These are phyloP conservation scores for Physcomitrellopsis africana DNA, from an alignment of 225 moss, liverwort and hornwort species.

Conservation along the genomic window DNA sequence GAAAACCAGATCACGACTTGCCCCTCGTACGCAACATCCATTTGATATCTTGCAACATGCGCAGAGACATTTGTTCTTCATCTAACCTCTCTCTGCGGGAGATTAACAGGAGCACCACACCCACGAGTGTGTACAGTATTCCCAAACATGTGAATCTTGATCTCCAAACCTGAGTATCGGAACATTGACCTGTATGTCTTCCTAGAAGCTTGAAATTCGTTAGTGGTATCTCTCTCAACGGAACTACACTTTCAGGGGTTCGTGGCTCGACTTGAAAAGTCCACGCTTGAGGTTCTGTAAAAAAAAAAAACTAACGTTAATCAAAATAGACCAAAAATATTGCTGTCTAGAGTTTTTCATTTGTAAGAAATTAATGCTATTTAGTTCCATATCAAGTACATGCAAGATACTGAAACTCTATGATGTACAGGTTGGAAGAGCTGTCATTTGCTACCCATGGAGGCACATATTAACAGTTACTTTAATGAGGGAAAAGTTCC, in stretches of 20 bases:
- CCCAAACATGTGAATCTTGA: constrained; percentile 50
- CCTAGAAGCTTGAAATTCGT: constrained; percentile 44
- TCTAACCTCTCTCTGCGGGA: constrained; percentile 41
- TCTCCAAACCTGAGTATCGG: constrained; percentile 46
- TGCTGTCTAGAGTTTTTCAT: not conserved
- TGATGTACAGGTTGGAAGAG: not conserved
- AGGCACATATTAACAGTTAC: not conserved
- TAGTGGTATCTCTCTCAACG: constrained; percentile 37
- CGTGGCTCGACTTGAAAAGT: constrained; percentile 41
- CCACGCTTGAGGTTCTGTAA: constrained; percentile 53
- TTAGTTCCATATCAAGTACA: not conserved
- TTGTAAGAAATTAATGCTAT: not conserved
- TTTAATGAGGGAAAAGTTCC: not conserved
- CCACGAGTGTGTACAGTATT: constrained; percentile 43
- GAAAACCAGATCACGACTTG: constrained; percentile 28
- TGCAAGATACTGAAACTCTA: not conserved
- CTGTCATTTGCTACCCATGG: not conserved
- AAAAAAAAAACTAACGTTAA: not conserved
- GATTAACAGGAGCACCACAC: constrained; percentile 44
- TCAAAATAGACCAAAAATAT: constrained; percentile 9
- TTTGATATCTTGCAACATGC: constrained; percentile 29
- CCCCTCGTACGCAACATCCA: constrained; percentile 50
- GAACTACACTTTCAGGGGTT: not conserved
- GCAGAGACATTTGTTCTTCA: constrained; percentile 20
- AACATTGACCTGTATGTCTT: constrained; percentile 39